A percentile compares a stretch with the other conserved stretches of the same genome.
phyloP scores from a whole-genome alignment of 768 basidiomycete genomes.

The Lenzites betulinus region DNA sequence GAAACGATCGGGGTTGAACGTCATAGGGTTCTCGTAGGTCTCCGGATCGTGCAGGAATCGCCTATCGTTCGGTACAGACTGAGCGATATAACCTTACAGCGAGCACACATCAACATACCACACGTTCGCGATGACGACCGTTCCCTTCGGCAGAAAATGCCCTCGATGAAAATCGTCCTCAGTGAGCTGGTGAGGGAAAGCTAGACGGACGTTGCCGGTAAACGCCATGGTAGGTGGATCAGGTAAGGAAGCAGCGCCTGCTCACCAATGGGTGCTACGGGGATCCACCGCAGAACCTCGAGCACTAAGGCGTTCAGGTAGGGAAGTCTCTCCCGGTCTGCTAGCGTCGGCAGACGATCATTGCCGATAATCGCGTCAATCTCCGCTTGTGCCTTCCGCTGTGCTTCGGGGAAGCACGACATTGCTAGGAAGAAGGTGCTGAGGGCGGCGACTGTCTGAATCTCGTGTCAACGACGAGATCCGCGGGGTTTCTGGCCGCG shows the following conservation, averaged over 20 bases:
- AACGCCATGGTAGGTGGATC: background rate
- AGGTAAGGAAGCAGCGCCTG: background rate
- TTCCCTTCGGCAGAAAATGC: conserved; percentile 33
- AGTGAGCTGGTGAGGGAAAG: conserved; percentile 24
- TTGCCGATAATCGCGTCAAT: conserved; percentile 36
- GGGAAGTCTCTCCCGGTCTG: conserved; percentile 22
- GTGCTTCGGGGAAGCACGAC: conserved; percentile 39
- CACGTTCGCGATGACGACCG: conserved; percentile 29
- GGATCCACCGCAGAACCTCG: conserved; percentile 41
- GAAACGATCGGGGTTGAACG: conserved; percentile 34
- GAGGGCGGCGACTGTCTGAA: conserved; percentile 36
- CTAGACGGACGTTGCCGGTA: conserved; percentile 4
- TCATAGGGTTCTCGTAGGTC: conserved; percentile 25
- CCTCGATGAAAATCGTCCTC: conserved; percentile 33
- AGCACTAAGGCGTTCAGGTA: conserved; percentile 30
- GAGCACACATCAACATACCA: conserved; percentile 18
- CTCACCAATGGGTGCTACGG: conserved; percentile 36
- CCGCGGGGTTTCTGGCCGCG: background rate
- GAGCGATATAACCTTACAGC: background rate
- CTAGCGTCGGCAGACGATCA: conserved; percentile 47
- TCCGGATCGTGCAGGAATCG: conserved; percentile 30
- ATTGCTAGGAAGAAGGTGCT: conserved; percentile 35
- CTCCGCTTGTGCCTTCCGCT: conserved; percentile 41
- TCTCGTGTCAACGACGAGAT: background rate
- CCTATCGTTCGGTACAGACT: conserved; percentile 19